Conservation (phyloP, 2,329 filamentous ascomycete species). For the Talaromyces sp. region DNA sequence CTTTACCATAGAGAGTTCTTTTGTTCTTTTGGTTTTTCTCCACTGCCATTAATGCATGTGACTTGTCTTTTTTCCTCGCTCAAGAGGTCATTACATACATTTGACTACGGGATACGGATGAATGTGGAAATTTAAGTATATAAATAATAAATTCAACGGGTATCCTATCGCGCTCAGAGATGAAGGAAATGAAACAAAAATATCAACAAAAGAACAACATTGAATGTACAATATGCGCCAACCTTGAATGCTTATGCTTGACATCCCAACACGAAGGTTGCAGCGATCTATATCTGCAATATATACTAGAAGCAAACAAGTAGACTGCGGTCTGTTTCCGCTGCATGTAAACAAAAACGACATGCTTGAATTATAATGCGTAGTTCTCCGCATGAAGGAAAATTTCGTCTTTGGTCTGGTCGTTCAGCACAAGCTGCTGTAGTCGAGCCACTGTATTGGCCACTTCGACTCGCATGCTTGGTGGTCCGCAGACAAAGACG, state of each 20-base stretch:
- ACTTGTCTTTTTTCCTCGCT: not conserved
- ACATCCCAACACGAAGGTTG: not conserved
- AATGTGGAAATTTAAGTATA: not conserved
- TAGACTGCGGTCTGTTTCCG: not conserved
- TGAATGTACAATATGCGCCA: not conserved
- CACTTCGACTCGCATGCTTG: slow-evolving; percentile 80
- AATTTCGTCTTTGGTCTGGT: slow-evolving; percentile 76
- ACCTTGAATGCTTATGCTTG: slow-evolving; percentile 2
- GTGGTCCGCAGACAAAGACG: slow-evolving; percentile 88
- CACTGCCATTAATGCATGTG: not conserved
- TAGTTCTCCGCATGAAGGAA: slow-evolving; percentile 96
- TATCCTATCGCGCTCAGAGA: not conserved
- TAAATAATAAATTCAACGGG: not conserved
- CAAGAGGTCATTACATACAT: not conserved
- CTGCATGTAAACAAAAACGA: not conserved
- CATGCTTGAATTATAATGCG: slow-evolving; percentile 54
- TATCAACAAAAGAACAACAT: not conserved
- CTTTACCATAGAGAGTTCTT: slow-evolving; percentile 1
- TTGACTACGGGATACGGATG: not conserved
- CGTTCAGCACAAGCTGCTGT: slow-evolving; percentile 77
- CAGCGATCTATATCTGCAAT: not conserved
- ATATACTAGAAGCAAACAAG: not conserved
- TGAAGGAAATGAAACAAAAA: not conserved
- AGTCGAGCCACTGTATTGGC: slow-evolving; percentile 77
- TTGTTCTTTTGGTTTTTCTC: not conserved